Evolutionary conservation across 768 basidiomycete species (phyloP).

Genomic region (Rhizopogon sp.): DNA sequence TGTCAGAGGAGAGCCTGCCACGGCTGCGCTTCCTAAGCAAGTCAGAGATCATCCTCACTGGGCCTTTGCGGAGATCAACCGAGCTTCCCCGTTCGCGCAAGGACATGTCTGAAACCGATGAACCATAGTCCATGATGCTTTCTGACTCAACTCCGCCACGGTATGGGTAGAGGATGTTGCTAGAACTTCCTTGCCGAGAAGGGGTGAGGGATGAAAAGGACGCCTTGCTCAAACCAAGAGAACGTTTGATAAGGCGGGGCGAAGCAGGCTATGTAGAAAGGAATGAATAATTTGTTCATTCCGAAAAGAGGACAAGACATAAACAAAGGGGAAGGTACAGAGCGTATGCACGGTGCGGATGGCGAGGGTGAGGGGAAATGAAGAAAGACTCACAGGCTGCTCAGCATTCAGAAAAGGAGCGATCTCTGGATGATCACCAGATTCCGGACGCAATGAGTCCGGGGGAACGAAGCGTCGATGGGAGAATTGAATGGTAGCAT

Average conservation of each 20-base stretch:
- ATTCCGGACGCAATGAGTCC: neutral
- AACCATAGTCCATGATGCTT: slow-evolving; percentile 20
- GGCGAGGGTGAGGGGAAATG: neutral
- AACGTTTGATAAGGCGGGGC: slow-evolving; percentile 13
- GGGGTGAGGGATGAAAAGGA: slow-evolving; percentile 34
- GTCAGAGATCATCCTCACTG: slow-evolving; percentile 24
- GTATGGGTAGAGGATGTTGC: slow-evolving; percentile 21
- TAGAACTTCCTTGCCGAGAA: slow-evolving; percentile 27
- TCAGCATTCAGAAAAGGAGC: slow-evolving; percentile 5
- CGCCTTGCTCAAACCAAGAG: slow-evolving; percentile 23
- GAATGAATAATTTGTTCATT: neutral
- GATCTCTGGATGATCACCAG: neutral
- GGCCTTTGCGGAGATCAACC: slow-evolving; percentile 38
- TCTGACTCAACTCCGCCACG: slow-evolving; percentile 24
- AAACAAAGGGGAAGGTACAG: neutral
- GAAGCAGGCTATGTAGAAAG: neutral
- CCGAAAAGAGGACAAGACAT: neutral
- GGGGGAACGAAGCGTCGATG: neutral
- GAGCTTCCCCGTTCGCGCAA: slow-evolving; percentile 34
- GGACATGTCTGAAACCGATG: slow-evolving; percentile 30
- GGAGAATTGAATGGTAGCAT: neutral
- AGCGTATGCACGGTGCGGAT: neutral
- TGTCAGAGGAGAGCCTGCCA: slow-evolving; percentile 32
- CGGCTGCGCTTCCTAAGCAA: slow-evolving; percentile 37
- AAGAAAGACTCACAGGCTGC: slow-evolving; percentile 2